Conservation (phyloP, 1,284 basidiomycete genomes). For the Naganishia liquefaciens region DNA sequence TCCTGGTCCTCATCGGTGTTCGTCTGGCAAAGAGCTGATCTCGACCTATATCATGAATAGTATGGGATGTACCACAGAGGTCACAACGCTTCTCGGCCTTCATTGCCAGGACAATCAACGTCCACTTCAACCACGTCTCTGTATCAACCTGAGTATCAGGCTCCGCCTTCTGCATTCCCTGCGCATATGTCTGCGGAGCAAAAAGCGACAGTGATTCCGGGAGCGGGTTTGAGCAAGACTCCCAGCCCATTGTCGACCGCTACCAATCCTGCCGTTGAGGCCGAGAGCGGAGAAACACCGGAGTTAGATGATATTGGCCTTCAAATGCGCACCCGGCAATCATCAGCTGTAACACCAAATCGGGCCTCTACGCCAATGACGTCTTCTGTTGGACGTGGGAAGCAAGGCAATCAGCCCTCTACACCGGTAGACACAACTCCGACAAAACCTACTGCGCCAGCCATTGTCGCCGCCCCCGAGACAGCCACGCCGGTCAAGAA, state of each 20-base stretch:
- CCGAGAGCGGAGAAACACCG: too few relatives aligned
- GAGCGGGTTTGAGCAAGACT: conserved; percentile 13
- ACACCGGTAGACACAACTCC: conserved; percentile 17
- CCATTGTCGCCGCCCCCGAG: background rate
- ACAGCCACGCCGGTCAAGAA: conserved; percentile 46
- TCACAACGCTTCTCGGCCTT: conserved; percentile 27
- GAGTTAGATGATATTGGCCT: conserved; percentile 15
- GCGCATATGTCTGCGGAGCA: conserved; percentile 10
- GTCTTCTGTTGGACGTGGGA: conserved; percentile 12
- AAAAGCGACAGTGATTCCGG: background rate
- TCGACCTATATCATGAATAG: conserved; percentile 2
- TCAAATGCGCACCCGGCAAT: conserved; percentile 17
- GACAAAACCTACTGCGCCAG: background rate
- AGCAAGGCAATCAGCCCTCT: conserved; percentile 19
- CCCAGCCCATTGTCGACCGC: conserved; percentile 25
- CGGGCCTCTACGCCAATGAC: conserved; percentile 23
- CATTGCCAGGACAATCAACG: conserved; percentile 25
- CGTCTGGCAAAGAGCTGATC: background rate
- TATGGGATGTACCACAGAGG: conserved; percentile 20
- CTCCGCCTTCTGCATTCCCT: conserved; percentile 19
- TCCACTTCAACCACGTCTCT: conserved; percentile 31
- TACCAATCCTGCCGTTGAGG: background rate
- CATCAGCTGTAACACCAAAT: background rate
- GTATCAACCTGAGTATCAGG: conserved; percentile 24
- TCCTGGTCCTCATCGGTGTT: background rate